phyloP scores from a whole-genome alignment of 768 basidiomycete genomes.

The Tylopilus sp. region DNA sequence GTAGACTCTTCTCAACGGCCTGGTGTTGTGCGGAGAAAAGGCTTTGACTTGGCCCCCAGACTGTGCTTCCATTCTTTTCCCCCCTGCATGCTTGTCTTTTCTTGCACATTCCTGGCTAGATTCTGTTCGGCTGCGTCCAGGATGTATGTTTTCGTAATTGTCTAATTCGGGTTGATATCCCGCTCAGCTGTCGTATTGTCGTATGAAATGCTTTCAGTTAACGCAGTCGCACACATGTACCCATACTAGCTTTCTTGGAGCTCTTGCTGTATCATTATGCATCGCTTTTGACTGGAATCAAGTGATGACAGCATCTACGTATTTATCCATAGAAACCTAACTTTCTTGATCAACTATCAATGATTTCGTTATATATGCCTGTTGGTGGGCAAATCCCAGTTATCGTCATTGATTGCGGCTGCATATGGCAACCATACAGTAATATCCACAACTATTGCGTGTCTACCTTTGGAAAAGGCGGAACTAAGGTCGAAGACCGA shows the following conservation, averaged over 20 bases:
- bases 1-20: conserved; percentile 18
- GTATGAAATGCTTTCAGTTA: conserved; percentile 18
- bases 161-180: conserved; percentile 16
- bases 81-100: conserved; percentile 10
- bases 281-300: conserved; percentile 14
- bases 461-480: conserved; percentile 9
- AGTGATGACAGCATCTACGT: conserved; percentile 7
- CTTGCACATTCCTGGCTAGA: conserved; percentile 24
- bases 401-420: conserved; percentile 7
- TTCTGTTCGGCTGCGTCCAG: conserved; percentile 9
- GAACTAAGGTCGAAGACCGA: conserved; percentile 11
- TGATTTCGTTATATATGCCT: conserved; percentile 19
- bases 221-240: conserved; percentile 21
- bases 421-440: conserved; percentile 4
- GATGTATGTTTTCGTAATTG: conserved; percentile 19
- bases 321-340: conserved; percentile 22
- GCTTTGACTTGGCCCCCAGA: background rate
- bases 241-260: conserved; percentile 27
- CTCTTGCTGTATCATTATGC: conserved; percentile 28
- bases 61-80: conserved; percentile 7
- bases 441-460: background rate
- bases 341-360: conserved; percentile 27
- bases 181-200: conserved; percentile 21
- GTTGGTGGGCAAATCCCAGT: conserved; percentile 16
- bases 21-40: conserved; percentile 16